Conservation (phyloP, 1,284 basidiomycete species). For the Anthracocystis panici-leucophaei region DNA sequence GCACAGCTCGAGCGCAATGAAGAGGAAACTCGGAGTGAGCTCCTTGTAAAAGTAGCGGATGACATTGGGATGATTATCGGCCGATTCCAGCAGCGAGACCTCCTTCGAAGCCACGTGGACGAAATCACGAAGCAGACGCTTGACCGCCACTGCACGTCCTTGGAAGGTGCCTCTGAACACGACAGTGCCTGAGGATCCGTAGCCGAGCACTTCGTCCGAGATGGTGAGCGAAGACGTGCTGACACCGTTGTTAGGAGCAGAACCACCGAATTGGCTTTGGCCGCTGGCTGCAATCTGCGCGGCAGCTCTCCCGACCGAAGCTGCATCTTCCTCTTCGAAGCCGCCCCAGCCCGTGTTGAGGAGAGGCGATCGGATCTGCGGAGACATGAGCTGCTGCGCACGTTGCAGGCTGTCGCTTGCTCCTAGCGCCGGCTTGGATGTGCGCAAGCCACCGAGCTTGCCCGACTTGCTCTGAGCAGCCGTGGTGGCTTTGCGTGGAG, state of each 20-base stretch:
- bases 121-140: constrained; percentile 93
- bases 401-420: constrained; percentile 49
- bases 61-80: constrained; percentile 96
- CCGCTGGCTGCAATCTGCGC: constrained; percentile 50
- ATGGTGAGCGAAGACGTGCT: constrained; percentile 55
- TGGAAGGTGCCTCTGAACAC: constrained; percentile 94
- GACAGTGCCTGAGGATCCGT: constrained; percentile 95
- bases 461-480: constrained; percentile 6
- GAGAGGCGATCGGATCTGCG: constrained; percentile 33
- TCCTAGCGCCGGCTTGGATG: constrained; percentile 11
- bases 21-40: constrained; percentile 80
- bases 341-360: constrained; percentile 45
- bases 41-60: constrained; percentile 98
- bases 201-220: constrained; percentile 73
- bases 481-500: constrained; percentile 14
- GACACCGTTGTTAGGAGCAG: constrained; percentile 31
- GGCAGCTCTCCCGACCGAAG: constrained; percentile 37
- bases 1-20: constrained; percentile 96
- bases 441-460: constrained; percentile 19
- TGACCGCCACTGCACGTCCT: constrained; percentile 94
- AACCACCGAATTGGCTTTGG: constrained; percentile 20
- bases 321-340: constrained; percentile 40
- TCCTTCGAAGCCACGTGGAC: constrained; percentile 94
- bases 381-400: constrained; percentile 51
- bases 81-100: constrained; percentile 88